These are phyloP conservation scores for Globisporangium heterothallicum DNA, from an alignment of 352 stramenopile genomes.

Conservation along the genomic window DNA sequence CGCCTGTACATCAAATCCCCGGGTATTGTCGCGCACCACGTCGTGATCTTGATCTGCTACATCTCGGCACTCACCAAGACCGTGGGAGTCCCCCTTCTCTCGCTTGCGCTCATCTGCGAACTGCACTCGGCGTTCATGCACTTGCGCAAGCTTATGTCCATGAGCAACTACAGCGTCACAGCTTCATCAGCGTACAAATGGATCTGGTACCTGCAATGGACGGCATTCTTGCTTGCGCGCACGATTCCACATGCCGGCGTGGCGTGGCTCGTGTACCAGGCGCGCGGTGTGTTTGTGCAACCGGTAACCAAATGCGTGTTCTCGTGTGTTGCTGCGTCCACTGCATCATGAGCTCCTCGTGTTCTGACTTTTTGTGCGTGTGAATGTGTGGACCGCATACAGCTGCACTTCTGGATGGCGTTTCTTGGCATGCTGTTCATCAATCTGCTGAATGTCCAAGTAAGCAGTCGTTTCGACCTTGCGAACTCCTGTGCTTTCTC, in stretches of 20 bases:
- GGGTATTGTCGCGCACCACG: constrained; percentile 66
- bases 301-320: constrained; percentile 21
- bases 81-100: constrained; percentile 64
- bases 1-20: constrained; percentile 66
- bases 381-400: not conserved
- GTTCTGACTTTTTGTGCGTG: not conserved
- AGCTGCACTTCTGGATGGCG: constrained; percentile 68
- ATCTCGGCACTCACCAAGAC: constrained; percentile 71
- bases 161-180: constrained; percentile 41
- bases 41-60: constrained; percentile 78
- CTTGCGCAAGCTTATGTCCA: constrained; percentile 62
- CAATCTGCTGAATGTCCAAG: constrained; percentile 57
- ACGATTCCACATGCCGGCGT: constrained; percentile 40
- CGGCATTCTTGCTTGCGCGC: constrained; percentile 36
- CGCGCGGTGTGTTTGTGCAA: constrained; percentile 30
- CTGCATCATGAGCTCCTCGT: not conserved
- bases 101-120: constrained; percentile 65
- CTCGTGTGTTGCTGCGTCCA: not conserved
- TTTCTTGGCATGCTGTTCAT: constrained; percentile 75
- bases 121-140: constrained; percentile 81
- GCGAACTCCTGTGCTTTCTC: not conserved
- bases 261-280: constrained; percentile 41
- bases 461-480: constrained; percentile 9
- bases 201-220: constrained; percentile 62
- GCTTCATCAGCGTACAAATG: constrained; percentile 24